Conservation (phyloP, 2,329 filamentous ascomycete species). For the Cladophialophora carrionii region DNA sequence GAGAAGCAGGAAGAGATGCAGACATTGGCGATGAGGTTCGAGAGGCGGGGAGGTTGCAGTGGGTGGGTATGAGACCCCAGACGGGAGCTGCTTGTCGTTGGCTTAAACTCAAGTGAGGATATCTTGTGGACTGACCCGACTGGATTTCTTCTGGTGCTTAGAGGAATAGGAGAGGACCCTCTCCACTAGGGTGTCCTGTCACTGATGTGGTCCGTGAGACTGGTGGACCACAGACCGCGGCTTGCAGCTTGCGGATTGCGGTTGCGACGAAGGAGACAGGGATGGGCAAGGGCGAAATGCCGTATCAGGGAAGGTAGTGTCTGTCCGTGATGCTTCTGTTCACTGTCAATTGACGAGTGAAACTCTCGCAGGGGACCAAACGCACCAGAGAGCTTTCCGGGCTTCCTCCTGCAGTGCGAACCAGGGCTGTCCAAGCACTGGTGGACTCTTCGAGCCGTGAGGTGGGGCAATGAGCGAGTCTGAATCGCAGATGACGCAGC, state of each 20-base stretch:
- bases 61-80: constrained; percentile 17
- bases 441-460: constrained; percentile 8
- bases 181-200: constrained; percentile 28
- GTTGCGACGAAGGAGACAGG: constrained; percentile 8
- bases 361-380: constrained; percentile 12
- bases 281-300: constrained; percentile 16
- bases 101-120: constrained; percentile 18
- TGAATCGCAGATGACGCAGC: constrained; percentile 33
- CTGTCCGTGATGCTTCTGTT: neutral
- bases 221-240: constrained; percentile 13
- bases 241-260: neutral
- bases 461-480: constrained; percentile 18
- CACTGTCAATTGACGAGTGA: constrained; percentile 4
- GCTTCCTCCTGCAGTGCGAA: constrained; percentile 14
- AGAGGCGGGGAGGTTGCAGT: constrained; percentile 26
- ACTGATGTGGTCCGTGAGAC: constrained; percentile 18
- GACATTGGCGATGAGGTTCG: constrained; percentile 28
- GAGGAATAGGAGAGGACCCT: constrained; percentile 25
- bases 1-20: constrained; percentile 58
- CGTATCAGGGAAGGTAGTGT: constrained; percentile 18
- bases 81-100: constrained; percentile 20
- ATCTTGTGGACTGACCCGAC: constrained; percentile 15
- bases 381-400: constrained; percentile 14
- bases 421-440: constrained; percentile 17
- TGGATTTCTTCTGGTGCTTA: constrained; percentile 13